Conservation (phyloP, 768 basidiomycete genomes). For the Roridomyces roridus region DNA sequence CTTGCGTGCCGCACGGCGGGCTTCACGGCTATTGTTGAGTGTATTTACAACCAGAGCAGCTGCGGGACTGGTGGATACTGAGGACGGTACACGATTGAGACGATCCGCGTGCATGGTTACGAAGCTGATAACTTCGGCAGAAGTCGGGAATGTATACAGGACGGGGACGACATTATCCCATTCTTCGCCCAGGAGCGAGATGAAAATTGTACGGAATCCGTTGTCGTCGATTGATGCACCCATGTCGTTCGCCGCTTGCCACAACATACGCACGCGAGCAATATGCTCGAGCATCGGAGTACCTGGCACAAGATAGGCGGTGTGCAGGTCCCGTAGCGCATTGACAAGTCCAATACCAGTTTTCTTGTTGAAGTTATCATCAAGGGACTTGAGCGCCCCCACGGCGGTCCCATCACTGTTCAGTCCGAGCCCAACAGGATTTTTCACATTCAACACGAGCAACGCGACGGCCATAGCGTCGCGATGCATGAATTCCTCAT, state of each 20-base stretch:
- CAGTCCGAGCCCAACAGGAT: conserved; percentile 25
- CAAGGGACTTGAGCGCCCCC: conserved; percentile 25
- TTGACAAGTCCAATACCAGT: conserved; percentile 16
- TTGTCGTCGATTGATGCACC: conserved; percentile 26
- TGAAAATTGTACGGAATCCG: conserved; percentile 16
- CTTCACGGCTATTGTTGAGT: background rate
- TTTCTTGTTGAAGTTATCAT: background rate
- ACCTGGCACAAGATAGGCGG: conserved; percentile 10
- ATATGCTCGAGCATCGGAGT: conserved; percentile 24
- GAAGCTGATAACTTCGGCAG: conserved; percentile 13
- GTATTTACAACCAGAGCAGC: background rate
- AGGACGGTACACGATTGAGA: background rate
- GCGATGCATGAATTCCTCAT: background rate
- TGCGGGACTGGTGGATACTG: background rate
- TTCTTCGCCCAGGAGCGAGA: conserved; percentile 1
- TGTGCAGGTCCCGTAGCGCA: conserved; percentile 10
- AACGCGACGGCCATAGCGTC: background rate
- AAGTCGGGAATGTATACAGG: conserved; percentile 2
- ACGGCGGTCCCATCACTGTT: conserved; percentile 22
- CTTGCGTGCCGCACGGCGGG: conserved; percentile 5
- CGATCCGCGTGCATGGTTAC: conserved; percentile 10
- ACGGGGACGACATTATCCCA: conserved; percentile 20
- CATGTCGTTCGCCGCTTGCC: conserved; percentile 19
- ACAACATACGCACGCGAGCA: conserved; percentile 17
- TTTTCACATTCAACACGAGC: conserved; percentile 20